Conservation (phyloP, 2,329 filamentous ascomycete genomes). For the Venturiaceae sp. region DNA sequence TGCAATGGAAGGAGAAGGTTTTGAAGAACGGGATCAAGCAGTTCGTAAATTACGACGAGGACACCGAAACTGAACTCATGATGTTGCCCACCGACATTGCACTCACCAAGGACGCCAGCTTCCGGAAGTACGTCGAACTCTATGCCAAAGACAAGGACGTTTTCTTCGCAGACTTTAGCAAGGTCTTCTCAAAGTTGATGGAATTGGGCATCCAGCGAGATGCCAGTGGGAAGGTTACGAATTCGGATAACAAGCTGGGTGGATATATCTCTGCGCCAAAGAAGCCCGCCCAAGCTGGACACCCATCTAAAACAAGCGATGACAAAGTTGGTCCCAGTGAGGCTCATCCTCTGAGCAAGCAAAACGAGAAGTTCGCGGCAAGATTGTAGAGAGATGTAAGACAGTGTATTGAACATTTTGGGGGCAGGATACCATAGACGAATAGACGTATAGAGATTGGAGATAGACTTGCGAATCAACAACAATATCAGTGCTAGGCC, state of each 20-base stretch:
- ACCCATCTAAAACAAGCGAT: slow-evolving; percentile 22
- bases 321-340: slow-evolving; percentile 15
- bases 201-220: slow-evolving; percentile 52
- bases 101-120: slow-evolving; percentile 42
- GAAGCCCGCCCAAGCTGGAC: slow-evolving; percentile 36
- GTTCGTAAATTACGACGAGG: slow-evolving; percentile 51
- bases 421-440: not conserved
- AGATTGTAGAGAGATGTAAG: slow-evolving; percentile 21
- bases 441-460: not conserved
- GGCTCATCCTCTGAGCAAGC: slow-evolving; percentile 29
- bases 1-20: slow-evolving; percentile 46
- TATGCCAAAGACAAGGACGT: slow-evolving; percentile 52
- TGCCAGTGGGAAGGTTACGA: slow-evolving; percentile 40
- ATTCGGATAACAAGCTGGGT: slow-evolving; percentile 47
- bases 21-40: slow-evolving; percentile 44
- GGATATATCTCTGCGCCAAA: slow-evolving; percentile 48
- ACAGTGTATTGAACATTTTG: not conserved
- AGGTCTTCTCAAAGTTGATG: slow-evolving; percentile 50
- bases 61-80: slow-evolving; percentile 49
- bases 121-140: slow-evolving; percentile 45
- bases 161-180: slow-evolving; percentile 52
- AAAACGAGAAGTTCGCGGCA: slow-evolving; percentile 29
- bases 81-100: slow-evolving; percentile 58
- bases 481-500: no score
- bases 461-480: no score